phyloP scores from a whole-genome alignment of 768 basidiomycete species.

The Imleria badia region DNA sequence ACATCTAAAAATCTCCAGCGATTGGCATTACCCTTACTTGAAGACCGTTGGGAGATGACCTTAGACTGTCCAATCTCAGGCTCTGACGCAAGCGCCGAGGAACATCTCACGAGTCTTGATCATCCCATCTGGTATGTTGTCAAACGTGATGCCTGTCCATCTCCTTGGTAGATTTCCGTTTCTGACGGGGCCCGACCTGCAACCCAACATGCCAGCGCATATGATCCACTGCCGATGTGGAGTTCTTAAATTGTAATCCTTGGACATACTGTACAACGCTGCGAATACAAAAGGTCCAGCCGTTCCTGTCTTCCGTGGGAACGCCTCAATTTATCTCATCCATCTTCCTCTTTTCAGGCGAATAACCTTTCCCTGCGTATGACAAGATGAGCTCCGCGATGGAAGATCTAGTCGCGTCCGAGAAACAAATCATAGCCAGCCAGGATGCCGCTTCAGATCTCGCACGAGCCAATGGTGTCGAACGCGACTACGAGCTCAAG shows the following conservation, averaged over 20 bases:
- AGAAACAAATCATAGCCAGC: slow-evolving; percentile 14
- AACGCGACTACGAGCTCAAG: slow-evolving; percentile 34
- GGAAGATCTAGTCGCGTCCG: slow-evolving; percentile 6
- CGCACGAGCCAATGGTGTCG: slow-evolving; percentile 24
- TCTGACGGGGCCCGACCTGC: too few relatives aligned
- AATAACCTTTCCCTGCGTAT: not conserved
- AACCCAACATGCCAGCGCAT: not conserved
- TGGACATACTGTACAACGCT: not conserved
- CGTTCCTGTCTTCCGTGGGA: slow-evolving; percentile 13
- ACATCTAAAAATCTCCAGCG: too few relatives aligned
- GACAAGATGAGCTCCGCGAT: slow-evolving; percentile 5
- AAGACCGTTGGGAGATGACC: too few relatives aligned
- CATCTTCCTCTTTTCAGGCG: not conserved
- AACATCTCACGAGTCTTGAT: too few relatives aligned
- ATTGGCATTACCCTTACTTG: too few relatives aligned
- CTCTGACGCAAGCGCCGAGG: too few relatives aligned
- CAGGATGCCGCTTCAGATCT: slow-evolving; percentile 17
- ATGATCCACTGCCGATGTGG: not conserved
- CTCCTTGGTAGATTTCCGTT: not conserved
- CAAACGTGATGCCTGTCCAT: not conserved
- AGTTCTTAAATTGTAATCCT: not conserved
- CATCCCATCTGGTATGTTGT: not conserved
- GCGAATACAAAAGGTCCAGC: slow-evolving; percentile 15
- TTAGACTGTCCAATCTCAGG: too few relatives aligned
- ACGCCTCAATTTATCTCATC: slow-evolving; percentile 4